phyloP scores from a whole-genome alignment of 345 rosid species.

The Citrus mangshanensis region DNA sequence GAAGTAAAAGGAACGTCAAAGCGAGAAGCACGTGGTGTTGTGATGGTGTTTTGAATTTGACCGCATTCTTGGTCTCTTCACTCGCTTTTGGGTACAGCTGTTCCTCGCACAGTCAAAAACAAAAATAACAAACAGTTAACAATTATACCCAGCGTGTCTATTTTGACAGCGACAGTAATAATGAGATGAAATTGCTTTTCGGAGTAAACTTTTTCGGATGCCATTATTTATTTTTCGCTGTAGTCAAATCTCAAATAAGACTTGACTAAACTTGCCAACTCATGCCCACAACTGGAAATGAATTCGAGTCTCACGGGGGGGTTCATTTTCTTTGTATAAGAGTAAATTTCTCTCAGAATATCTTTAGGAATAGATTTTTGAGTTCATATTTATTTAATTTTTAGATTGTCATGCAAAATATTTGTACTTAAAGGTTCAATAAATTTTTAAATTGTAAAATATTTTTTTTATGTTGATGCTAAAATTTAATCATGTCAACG shows the following conservation, averaged over 20 bases:
- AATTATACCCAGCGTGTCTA: background rate
- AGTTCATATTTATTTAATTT: too few relatives aligned
- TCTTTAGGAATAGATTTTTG: too few relatives aligned
- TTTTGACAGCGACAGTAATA: background rate
- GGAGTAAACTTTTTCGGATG: background rate
- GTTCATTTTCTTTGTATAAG: too few relatives aligned
- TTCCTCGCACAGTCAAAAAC: background rate
- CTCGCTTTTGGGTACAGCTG: background rate
- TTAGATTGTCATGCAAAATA: too few relatives aligned
- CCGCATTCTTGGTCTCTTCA: background rate
- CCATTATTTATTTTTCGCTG: background rate
- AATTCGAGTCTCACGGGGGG: too few relatives aligned
- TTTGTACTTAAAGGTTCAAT: too few relatives aligned
- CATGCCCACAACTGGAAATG: too few relatives aligned
- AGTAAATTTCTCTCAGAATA: too few relatives aligned
- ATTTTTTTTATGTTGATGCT: too few relatives aligned
- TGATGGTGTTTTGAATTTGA: background rate
- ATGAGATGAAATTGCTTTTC: too few relatives aligned
- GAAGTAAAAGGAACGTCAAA: background rate
- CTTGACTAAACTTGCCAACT: too few relatives aligned
- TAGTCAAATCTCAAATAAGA: background rate
- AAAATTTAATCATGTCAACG: rapidly evolving
- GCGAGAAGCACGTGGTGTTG: conserved; percentile 4
- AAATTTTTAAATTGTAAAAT: too few relatives aligned
- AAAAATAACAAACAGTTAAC: background rate